These are phyloP conservation scores for Vanrija humicola DNA, from an alignment of 1,284 basidiomycete genomes.

Conservation along the genomic window DNA sequence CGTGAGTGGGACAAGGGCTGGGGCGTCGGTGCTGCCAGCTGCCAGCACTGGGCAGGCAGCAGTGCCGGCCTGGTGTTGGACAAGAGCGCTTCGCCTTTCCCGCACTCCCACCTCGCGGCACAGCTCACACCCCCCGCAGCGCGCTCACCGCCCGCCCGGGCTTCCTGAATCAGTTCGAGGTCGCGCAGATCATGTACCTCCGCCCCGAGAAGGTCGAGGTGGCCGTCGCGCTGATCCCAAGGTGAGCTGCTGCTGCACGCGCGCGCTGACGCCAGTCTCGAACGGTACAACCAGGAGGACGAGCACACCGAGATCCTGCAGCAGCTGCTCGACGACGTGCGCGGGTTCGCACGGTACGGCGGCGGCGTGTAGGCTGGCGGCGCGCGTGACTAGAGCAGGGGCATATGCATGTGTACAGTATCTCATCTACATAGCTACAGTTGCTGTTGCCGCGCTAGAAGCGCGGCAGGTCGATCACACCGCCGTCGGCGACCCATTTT, in stretches of 20 bases:
- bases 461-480: constrained; percentile 39
- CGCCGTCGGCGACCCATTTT: constrained; percentile 37
- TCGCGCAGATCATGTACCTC: constrained; percentile 45
- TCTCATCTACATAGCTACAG: not conserved
- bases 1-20: constrained; percentile 20
- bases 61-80: too few relatives aligned
- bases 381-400: not conserved
- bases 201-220: constrained; percentile 39
- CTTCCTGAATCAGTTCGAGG: constrained; percentile 46
- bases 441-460: constrained; percentile 20
- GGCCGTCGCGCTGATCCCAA: constrained; percentile 43
- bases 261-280: constrained; percentile 26
- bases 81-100: not conserved
- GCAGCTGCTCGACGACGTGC: constrained; percentile 35
- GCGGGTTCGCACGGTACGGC: constrained; percentile 32
- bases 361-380: constrained; percentile 2
- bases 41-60: too few relatives aligned
- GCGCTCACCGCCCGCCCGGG: constrained; percentile 27
- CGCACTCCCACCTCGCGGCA: not conserved
- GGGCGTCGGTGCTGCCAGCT: constrained; percentile 1
- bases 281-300: constrained; percentile 36
- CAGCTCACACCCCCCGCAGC: constrained; percentile 8
- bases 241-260: constrained; percentile 21
- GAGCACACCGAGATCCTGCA: constrained; percentile 31
- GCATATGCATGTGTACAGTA: not conserved